Base-by-base conservation (phyloP, 2,329 filamentous ascomycete species). In the Xylariales sp. region DNA sequence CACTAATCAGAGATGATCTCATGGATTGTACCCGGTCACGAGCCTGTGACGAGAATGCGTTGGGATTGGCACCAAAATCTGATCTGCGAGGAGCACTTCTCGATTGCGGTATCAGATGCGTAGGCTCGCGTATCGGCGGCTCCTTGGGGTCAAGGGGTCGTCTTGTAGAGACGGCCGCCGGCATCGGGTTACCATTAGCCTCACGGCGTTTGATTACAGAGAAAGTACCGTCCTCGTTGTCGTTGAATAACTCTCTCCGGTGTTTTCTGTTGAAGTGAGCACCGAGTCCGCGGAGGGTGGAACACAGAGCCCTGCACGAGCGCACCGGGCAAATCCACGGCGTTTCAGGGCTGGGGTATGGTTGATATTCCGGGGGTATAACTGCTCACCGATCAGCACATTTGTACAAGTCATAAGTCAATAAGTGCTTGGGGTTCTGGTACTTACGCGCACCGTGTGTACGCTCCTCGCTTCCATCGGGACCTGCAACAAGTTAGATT, bases 211-310 rank as follows among this genome's bases (percentile, higher is more conserved):
- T 48, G 4, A 63, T 28, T 8, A 54, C 42, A 13, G 59, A 53
- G 8, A 68, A 35, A 0, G 64, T 68, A 3, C 65, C 65, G 8
- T 68, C 65, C 4, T 49, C 47, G 19, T 68, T 68, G 37, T 68
- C 65, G 19, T 68, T 66, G 31, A 65, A 53, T 7, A 42, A 33
- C 1, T 14, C 29, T n/a, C 34, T 40, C 23, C 40, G 40, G 37
- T 59, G 38, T 24, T 38, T 23, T 29, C n/a, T 13, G 49, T 53
- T 43, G 21, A 54, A 53, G 19, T 57, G 54, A 10, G 29, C 25
- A 7, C 48, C 47, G 13, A 57, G 40, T 2, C 41, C 41, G 3
- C 12, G 13, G 6, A 52, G 23, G 7, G 16, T 44, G 10, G 17
- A 20, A 15, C 63, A 57, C 5, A 59, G 25, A 2, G 40, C 45